Base-by-base conservation (phyloP, 768 basidiomycete species). In the Suillus discolor region DNA sequence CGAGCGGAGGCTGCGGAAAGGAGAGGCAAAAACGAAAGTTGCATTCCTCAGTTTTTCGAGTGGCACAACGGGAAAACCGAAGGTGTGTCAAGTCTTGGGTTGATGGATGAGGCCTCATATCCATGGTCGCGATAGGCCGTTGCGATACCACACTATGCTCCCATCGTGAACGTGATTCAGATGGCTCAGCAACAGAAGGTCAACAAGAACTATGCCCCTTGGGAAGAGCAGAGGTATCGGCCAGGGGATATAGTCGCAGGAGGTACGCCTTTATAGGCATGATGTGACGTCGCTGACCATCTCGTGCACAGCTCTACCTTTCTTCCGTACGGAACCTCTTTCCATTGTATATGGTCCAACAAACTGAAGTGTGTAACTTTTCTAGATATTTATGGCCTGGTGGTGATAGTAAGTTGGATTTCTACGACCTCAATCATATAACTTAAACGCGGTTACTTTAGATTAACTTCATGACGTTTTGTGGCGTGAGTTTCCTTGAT, bases 11-110 rank as follows among this genome's bases (percentile, higher is more conserved):
- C 79, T 91, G 49, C 69, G 71, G 31, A 80, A 81, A 15, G 90
- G 89, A 12, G 90, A 90, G 74, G 86, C 81, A 31, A 87, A 82
- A 71, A 84, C 79, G 15, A 83, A 85, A 53, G 65, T 92, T 16
- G 90, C 91, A 6, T 87, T 91, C 69, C 77, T 92, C 62, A 85
- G 83, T 62, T 90, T 92, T 69, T 92, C 90, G 1, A 91, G 90
- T 67, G 90, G 90, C 9, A 92, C 90, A 28, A 92, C 91, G 18
- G 90, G 90, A 73, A 78, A 75, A 71, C 80, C 75, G 39, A 74
- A 75, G 66, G 74, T 74, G 16, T 60, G 67, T 4, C 11, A 11
- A 34, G 28, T 18, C 2, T 23, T n/a, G 57, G 1, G 23, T 5
- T n/a, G 20, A 45, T 44, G 57, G 69, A 31, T 0, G 34, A 6